These are phyloP conservation scores for Sporothrix euskadiensis DNA, from an alignment of 2,329 filamentous ascomycete genomes.

Conservation along the genomic window DNA sequence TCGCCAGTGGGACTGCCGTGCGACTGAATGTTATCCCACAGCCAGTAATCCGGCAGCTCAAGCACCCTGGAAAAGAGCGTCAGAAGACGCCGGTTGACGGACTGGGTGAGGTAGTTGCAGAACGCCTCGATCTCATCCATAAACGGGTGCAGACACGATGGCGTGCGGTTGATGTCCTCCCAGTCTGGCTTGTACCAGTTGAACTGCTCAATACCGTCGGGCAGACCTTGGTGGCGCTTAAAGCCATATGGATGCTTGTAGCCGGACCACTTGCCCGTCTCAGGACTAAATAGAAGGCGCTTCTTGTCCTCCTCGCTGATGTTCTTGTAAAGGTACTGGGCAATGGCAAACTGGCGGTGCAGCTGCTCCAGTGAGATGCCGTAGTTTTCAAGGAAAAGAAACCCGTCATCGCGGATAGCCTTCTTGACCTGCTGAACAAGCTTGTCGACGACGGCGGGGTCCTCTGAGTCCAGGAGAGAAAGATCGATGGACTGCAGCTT, in stretches of 20 bases:
- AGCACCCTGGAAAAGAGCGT: constrained; percentile 47
- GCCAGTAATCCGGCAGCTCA: constrained; percentile 47
- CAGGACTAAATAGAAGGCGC: constrained; percentile 49
- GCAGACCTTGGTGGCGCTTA: constrained; percentile 47
- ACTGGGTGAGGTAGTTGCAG: constrained; percentile 50
- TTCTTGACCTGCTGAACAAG: constrained; percentile 47
- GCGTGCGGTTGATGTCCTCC: constrained; percentile 46
- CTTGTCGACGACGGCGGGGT: constrained; percentile 45
- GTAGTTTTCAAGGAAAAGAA: constrained; percentile 53
- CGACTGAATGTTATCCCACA: constrained; percentile 48
- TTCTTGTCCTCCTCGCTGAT: constrained; percentile 53
- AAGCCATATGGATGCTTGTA: constrained; percentile 53
- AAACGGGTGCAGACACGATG: constrained; percentile 50
- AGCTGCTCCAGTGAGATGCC: constrained; percentile 50
- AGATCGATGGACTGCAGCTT: constrained; percentile 47
- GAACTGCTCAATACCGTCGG: constrained; percentile 56
- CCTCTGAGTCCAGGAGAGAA: constrained; percentile 46
- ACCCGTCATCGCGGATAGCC: constrained; percentile 48
- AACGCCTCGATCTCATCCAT: constrained; percentile 52
- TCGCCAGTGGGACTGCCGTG: constrained; percentile 47
- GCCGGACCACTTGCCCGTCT: constrained; percentile 51
- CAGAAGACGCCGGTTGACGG: constrained; percentile 48
- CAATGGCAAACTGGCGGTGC: constrained; percentile 52
- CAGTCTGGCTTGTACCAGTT: constrained; percentile 54
- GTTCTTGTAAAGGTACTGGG: constrained; percentile 52